A percentile compares a stretch with the other conserved stretches of the same genome.
Evolutionary conservation across 805 yeast species (phyloP).

Genomic region (Torulaspora microellipsoides): DNA sequence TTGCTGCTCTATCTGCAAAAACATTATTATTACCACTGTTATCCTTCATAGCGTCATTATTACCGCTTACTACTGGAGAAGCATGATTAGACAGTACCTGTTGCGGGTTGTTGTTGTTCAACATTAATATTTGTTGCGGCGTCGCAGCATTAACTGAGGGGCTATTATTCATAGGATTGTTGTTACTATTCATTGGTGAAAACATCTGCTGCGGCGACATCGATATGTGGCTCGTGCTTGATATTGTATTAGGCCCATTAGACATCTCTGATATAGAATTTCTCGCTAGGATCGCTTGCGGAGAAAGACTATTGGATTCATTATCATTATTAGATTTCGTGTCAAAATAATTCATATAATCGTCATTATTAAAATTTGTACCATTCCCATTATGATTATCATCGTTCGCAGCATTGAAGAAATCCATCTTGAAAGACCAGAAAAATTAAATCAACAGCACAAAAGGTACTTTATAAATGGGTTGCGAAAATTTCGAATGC

Average conservation of each 20-base stretch:
- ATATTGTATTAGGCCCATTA: constrained; percentile 6
- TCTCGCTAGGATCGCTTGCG: constrained; percentile 33
- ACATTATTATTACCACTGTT: constrained; percentile 10
- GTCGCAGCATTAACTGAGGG: constrained; percentile 18
- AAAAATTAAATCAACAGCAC: background rate
- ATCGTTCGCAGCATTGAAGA: constrained; percentile 20
- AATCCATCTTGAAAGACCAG: constrained; percentile 6
- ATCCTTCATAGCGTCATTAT: constrained; percentile 5
- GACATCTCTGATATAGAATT: constrained; percentile 18
- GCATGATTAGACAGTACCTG: constrained; percentile 21
- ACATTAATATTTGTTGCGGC: constrained; percentile 26
- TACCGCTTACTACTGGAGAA: constrained; percentile 12
- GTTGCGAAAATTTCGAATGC: no score
- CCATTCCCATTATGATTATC: constrained; percentile 13
- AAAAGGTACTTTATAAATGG: background rate
- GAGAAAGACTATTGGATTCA: constrained; percentile 23
- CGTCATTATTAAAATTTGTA: constrained; percentile 20
- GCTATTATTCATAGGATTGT: constrained; percentile 13
- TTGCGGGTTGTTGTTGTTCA: constrained; percentile 19
- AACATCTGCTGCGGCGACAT: constrained; percentile 27
- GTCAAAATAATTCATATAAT: constrained; percentile 43
- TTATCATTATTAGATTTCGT: constrained; percentile 37
- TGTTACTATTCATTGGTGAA: constrained; percentile 14
- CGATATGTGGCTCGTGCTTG: constrained; percentile 21
- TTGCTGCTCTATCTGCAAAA: constrained; percentile 38